phyloP scores from a whole-genome alignment of 176 grass and related monocot species.

The Triticum dicoccoides region DNA sequence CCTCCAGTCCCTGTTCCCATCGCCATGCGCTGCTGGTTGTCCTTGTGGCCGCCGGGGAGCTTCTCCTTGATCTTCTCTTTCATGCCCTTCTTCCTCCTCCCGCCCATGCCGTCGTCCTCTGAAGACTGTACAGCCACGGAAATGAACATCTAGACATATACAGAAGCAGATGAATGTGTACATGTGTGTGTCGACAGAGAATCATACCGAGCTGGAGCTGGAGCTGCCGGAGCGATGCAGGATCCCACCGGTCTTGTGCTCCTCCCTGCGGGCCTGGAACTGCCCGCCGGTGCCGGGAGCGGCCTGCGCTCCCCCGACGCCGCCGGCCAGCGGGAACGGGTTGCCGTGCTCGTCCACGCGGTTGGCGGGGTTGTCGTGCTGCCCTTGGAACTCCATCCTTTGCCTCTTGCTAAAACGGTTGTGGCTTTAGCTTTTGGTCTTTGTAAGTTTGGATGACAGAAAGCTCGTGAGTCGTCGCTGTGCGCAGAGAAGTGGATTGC shows the following conservation, averaged over 20 bases:
- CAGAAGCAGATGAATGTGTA: too few species aligned
- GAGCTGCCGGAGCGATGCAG: constrained; percentile 59
- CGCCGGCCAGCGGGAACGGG: neutral
- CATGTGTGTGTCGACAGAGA: neutral
- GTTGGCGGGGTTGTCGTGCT: constrained; percentile 9
- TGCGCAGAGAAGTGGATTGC: neutral
- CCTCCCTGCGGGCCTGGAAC: constrained; percentile 10
- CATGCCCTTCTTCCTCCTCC: constrained; percentile 61
- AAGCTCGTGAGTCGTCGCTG: neutral
- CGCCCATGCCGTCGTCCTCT: constrained; percentile 63
- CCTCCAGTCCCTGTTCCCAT: neutral
- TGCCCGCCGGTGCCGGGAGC: constrained; percentile 16
- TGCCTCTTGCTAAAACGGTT: neutral
- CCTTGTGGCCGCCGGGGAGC: constrained; percentile 32
- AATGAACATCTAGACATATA: neutral
- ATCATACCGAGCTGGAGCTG: constrained; percentile 57
- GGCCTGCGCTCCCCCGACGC: neutral
- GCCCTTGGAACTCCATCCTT: constrained; percentile 26
- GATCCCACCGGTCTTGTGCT: constrained; percentile 20
- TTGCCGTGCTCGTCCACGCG: constrained; percentile 31
- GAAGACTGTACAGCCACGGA: constrained; percentile 1
- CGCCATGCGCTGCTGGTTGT: neutral
- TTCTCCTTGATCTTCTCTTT: constrained; percentile 89
- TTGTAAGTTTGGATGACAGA: neutral
- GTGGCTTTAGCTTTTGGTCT: neutral